Percentiles rank a stretch among this genome's conserved stretches.
phyloP scores from a whole-genome alignment of 169 alveolate species.

The Plasmodium knowlesi region DNA sequence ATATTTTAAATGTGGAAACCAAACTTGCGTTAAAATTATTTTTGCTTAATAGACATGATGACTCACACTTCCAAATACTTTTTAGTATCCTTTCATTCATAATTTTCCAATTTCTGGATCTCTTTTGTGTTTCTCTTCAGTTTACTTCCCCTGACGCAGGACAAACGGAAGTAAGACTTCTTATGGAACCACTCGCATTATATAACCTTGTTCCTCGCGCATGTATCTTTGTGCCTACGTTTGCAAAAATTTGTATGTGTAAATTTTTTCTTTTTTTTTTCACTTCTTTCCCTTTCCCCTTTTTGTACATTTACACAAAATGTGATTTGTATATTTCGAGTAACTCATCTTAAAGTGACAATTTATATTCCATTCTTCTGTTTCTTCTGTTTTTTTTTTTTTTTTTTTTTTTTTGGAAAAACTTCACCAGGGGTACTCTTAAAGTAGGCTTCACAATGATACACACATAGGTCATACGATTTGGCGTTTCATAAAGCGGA shows the following conservation, averaged over 20 bases:
- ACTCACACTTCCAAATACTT: conserved; percentile 20
- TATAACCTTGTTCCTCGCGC: background rate
- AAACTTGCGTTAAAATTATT: background rate
- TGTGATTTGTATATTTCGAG: background rate
- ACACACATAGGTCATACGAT: background rate
- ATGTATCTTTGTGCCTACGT: no score
- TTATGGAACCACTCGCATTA: conserved; percentile 5
- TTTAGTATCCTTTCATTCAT: conserved; percentile 59
- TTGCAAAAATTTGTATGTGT: conserved; percentile 1
- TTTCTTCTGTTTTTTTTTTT: background rate
- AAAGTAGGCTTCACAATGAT: background rate
- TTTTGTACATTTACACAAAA: background rate
- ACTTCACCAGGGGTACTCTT: background rate
- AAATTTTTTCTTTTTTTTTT: background rate
- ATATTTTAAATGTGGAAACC: conserved; percentile 17
- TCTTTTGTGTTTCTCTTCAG: background rate
- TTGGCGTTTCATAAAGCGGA: background rate
- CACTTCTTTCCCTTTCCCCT: background rate
- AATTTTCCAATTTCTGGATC: conserved; percentile 6
- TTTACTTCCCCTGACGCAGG: conserved; percentile 11
- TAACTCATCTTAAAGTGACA: background rate
- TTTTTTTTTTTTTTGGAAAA: background rate
- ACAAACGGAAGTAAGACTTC: conserved; percentile 5
- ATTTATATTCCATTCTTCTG: background rate
- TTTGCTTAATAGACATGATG: conserved; percentile 65